Conservation (phyloP, 179 eudicot genomes). For the Beta macrorhiza region DNA sequence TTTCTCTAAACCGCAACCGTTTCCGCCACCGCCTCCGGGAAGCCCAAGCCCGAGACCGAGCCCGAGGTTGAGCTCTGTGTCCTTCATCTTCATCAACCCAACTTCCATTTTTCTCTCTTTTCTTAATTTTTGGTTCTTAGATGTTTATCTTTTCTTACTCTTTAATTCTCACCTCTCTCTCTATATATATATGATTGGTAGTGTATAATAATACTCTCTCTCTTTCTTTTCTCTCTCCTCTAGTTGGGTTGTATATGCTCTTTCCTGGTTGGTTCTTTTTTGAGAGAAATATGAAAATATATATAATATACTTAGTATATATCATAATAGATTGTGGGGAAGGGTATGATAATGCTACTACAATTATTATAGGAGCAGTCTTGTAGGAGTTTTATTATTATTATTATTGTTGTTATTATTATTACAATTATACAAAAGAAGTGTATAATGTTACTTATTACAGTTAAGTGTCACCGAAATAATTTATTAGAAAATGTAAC, state of each 20-base stretch:
- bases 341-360: constrained; percentile 17
- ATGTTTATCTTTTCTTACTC: background rate
- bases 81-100: constrained; percentile 45
- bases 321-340: constrained; percentile 23
- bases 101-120: constrained; percentile 26
- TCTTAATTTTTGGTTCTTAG: background rate
- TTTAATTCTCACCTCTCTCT: constrained; percentile 21
- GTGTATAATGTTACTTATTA: background rate
- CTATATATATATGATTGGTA: constrained; percentile 17
- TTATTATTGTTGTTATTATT: background rate
- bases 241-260: constrained; percentile 33
- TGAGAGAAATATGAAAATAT: constrained; percentile 10
- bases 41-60: constrained; percentile 43
- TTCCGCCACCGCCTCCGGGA: constrained; percentile 40
- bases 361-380: constrained; percentile 15
- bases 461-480: background rate
- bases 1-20: background rate
- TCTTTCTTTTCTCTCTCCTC: constrained; percentile 24
- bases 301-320: constrained; percentile 4
- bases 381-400: background rate
- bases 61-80: constrained; percentile 60
- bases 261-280: constrained; percentile 41
- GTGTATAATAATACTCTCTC: constrained; percentile 21
- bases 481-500: constrained; percentile 18
- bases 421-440: background rate